phyloP scores from a whole-genome alignment of 371 early-diverging fungal genomes.

The Mucor circinelloides region DNA sequence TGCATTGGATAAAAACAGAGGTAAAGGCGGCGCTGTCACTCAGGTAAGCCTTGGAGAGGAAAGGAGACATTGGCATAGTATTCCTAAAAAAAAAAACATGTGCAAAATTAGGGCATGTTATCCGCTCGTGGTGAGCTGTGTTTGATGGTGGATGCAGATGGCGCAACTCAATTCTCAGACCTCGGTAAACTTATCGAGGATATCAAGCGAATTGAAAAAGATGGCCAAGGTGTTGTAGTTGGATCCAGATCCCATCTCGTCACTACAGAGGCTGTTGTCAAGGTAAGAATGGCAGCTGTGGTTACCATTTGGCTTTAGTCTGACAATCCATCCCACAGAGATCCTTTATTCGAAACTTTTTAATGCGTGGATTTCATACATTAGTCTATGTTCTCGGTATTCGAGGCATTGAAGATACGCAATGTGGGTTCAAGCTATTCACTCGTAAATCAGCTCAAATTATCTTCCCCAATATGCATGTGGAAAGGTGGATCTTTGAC shows the following conservation, averaged over 20 bases:
- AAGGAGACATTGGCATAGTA: too few species aligned
- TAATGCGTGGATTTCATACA: conserved; percentile 92
- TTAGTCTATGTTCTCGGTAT: conserved; percentile 84
- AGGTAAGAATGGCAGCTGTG: conserved; percentile 54
- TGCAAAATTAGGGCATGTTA: conserved; percentile 72
- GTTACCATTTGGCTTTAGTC: too few species aligned
- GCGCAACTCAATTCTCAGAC: conserved; percentile 90
- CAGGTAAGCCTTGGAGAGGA: conserved; percentile 58
- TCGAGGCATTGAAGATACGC: conserved; percentile 87
- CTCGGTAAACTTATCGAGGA: conserved; percentile 62
- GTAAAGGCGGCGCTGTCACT: conserved; percentile 95
- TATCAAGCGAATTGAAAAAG: conserved; percentile 36
- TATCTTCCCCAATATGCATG: conserved; percentile 90
- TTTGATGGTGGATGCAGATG: conserved; percentile 96
- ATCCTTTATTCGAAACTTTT: conserved; percentile 85
- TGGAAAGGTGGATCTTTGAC: conserved; percentile 96
- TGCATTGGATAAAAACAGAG: conserved; percentile 81
- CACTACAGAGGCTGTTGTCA: conserved; percentile 89
- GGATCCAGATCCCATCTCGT: conserved; percentile 93
- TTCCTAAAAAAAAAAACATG: too few species aligned
- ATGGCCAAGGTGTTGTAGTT: conserved; percentile 73
- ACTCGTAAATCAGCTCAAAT: conserved; percentile 76
- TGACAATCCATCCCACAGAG: too few species aligned
- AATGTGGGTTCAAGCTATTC: conserved; percentile 96
- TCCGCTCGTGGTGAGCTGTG: conserved; percentile 76